These are phyloP conservation scores for Pleurotus djamor DNA, from an alignment of 768 basidiomycete species.

Conservation along the genomic window DNA sequence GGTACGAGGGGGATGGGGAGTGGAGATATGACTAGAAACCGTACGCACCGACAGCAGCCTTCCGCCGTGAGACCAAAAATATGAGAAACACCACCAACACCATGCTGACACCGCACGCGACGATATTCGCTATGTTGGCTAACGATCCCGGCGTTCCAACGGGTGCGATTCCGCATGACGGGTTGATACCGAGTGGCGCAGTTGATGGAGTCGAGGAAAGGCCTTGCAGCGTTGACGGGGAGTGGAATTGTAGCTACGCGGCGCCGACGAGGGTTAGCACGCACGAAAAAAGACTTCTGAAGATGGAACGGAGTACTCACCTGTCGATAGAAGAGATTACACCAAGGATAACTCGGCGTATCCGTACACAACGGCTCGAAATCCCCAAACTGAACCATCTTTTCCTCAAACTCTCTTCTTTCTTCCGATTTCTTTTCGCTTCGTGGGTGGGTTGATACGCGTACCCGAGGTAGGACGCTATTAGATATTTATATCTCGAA, in stretches of 20 bases:
- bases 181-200: slow-evolving; percentile 84
- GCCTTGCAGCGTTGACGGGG: slow-evolving; percentile 31
- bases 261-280: neutral
- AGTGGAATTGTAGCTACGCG: slow-evolving; percentile 37
- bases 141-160: slow-evolving; percentile 56
- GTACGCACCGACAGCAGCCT: slow-evolving; percentile 83
- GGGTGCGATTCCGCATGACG: slow-evolving; percentile 73
- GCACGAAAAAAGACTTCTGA: slow-evolving; percentile 15
- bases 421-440: too few species aligned
- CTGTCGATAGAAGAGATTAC: slow-evolving; percentile 93
- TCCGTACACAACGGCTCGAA: slow-evolving; percentile 65
- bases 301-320: slow-evolving; percentile 33
- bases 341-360: slow-evolving; percentile 84
- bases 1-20: neutral
- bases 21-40: neutral
- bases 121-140: slow-evolving; percentile 86
- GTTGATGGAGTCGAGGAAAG: slow-evolving; percentile 39
- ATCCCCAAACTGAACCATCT: slow-evolving; percentile 67
- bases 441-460: too few species aligned
- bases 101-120: slow-evolving; percentile 75
- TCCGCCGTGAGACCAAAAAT: slow-evolving; percentile 55
- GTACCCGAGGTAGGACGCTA: too few species aligned
- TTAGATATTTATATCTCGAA: too few species aligned
- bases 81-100: slow-evolving; percentile 59
- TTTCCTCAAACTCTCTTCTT: too few species aligned